phyloP scores from a whole-genome alignment of 2,329 filamentous ascomycete genomes.

The Fusarium devonianum region DNA sequence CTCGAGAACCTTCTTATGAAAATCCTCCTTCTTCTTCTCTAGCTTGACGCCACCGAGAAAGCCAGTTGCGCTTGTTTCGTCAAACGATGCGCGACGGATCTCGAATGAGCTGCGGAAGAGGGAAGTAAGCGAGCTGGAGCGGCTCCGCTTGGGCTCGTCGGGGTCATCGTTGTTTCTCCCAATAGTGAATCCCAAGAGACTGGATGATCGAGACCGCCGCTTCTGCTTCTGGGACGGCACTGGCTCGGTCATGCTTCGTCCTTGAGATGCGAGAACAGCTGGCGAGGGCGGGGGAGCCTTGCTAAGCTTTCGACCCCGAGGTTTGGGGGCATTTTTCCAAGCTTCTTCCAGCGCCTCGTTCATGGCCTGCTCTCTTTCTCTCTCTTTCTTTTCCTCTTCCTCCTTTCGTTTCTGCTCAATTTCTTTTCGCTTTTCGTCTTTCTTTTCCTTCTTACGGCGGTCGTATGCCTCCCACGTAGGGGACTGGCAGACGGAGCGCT shows the following conservation, averaged over 20 bases:
- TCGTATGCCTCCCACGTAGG: conserved; percentile 68
- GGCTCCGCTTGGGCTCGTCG: conserved; percentile 39
- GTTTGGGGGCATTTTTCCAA: conserved; percentile 34
- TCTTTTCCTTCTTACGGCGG: conserved; percentile 62
- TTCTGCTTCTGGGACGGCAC: conserved; percentile 26
- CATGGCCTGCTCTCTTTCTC: conserved; percentile 27
- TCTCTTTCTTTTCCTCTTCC: conserved; percentile 26
- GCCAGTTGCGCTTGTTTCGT: conserved; percentile 42
- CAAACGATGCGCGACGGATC: conserved; percentile 45
- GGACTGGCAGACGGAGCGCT: conserved; percentile 62
- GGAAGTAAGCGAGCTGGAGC: conserved; percentile 49
- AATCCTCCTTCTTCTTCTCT: conserved; percentile 48
- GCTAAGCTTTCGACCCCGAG: conserved; percentile 42
- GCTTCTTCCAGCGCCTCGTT: conserved; percentile 35
- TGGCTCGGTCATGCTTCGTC: conserved; percentile 32
- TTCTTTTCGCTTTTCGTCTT: conserved; percentile 54
- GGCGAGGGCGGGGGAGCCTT: conserved; percentile 44
- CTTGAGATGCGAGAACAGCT: conserved; percentile 12
- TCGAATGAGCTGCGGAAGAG: conserved; percentile 48
- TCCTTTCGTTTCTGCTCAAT: conserved; percentile 48
- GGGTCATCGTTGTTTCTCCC: conserved; percentile 33
- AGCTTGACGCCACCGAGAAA: conserved; percentile 54
- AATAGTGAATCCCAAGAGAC: conserved; percentile 38
- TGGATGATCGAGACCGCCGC: conserved; percentile 39
- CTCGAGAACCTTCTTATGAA: conserved; percentile 41